Conservation (phyloP, 148 eudicot genomes). For the Rhododendron williamsianum region DNA sequence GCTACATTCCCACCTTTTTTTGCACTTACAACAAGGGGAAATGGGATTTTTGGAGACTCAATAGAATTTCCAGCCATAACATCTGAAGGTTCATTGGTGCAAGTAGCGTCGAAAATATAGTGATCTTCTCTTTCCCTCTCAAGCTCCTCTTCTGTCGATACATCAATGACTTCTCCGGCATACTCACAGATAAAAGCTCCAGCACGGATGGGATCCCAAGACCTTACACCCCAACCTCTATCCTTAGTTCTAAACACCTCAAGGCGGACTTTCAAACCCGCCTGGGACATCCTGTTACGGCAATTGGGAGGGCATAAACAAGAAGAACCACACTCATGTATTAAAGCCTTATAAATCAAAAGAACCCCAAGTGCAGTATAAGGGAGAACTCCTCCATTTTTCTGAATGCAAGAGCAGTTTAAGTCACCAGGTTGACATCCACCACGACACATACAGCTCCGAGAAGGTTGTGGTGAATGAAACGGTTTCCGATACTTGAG, state of each 20-base stretch:
- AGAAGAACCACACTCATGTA: constrained; percentile 74
- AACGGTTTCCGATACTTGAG: constrained; percentile 48
- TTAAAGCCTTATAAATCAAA: constrained; percentile 38
- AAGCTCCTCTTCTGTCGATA: constrained; percentile 33
- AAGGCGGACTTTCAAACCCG: constrained; percentile 55
- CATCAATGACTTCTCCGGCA: constrained; percentile 71
- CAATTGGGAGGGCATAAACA: constrained; percentile 69
- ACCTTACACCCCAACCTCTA: constrained; percentile 82
- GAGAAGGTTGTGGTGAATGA: constrained; percentile 37
- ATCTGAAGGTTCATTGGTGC: constrained; percentile 38
- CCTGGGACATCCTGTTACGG: constrained; percentile 63
- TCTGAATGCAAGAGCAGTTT: constrained; percentile 66
- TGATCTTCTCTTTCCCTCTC: constrained; percentile 42
- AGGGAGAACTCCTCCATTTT: constrained; percentile 64
- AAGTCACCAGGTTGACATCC: constrained; percentile 75
- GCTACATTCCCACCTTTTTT: constrained; percentile 76
- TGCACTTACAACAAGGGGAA: constrained; percentile 65
- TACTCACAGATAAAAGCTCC: constrained; percentile 71
- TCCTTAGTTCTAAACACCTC: constrained; percentile 86
- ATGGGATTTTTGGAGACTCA: constrained; percentile 34
- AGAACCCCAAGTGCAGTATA: constrained; percentile 56
- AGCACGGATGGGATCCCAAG: constrained; percentile 76
- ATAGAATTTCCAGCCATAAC: constrained; percentile 16
- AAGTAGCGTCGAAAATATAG: constrained; percentile 71
- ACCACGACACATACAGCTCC: constrained; percentile 52